phyloP scores from a whole-genome alignment of 2,329 filamentous ascomycete genomes.

The Zymoseptoria crescenta region DNA sequence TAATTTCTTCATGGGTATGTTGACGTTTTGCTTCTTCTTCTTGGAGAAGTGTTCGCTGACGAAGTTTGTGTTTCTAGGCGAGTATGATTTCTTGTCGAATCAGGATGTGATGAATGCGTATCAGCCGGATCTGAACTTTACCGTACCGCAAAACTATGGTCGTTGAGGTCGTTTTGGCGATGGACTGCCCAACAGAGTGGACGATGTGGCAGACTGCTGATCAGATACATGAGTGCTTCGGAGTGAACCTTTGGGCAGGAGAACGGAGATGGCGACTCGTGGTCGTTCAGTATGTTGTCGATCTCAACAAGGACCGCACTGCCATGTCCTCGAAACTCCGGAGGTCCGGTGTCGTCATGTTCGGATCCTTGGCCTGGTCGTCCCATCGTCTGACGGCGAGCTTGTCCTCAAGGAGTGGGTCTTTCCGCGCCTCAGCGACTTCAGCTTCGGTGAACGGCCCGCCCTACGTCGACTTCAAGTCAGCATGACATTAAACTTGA shows the following conservation, averaged over 20 bases:
- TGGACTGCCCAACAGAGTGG: not conserved
- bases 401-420: conserved; percentile 32
- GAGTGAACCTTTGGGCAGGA: not conserved
- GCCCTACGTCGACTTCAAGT: conserved; percentile 14
- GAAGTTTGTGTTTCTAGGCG: not conserved
- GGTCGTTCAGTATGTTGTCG: not conserved
- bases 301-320: conserved; percentile 7
- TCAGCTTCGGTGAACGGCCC: conserved; percentile 30
- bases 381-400: conserved; percentile 33
- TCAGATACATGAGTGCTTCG: not conserved
- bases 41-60: not conserved
- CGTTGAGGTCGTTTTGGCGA: not conserved
- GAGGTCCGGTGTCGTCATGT: conserved; percentile 15
- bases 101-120: conserved; percentile 20
- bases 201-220: not conserved
- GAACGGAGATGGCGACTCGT: no score
- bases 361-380: conserved; percentile 30
- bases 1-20: conserved; percentile 24
- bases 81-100: conserved; percentile 26
- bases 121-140: conserved; percentile 20
- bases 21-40: not conserved
- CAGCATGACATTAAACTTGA: not conserved
- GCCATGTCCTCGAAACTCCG: conserved; percentile 11
- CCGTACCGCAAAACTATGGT: conserved; percentile 13
- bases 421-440: conserved; percentile 24